Evolutionary conservation across 2,329 filamentous ascomycete genomes (phyloP), one percentile per base, ranked within the genome.

Genomic region (Aspergillus thermomutatus): DNA sequence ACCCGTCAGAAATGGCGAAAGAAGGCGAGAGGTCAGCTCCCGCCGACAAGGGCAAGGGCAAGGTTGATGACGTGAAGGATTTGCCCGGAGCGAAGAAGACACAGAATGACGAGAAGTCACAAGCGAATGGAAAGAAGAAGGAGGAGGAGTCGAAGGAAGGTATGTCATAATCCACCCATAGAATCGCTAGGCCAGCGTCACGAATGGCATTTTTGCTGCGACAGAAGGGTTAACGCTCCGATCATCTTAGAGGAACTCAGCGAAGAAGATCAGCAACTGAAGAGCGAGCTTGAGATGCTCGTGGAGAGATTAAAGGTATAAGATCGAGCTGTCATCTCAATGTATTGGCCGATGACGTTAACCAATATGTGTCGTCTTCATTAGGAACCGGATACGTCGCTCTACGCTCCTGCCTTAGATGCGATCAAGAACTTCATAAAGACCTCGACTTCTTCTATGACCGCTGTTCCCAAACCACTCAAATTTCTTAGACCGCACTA

Each of bases 361-460:
- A 68, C 57, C 40, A 59, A 41, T 62, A 65, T 57, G 50, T 49
- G 48, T 54, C 25, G 31, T 54, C 34, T 34, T 47, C 50, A 53
- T 52, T 69, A 96, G 91, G 94, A 97, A 80, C 83, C 88, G 64
- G 90, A 97, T 78, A 83, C 84, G 64, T 87, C 86, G 57, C 88
- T 97, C 66, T 97, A 97, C 81, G 93, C 92, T 75, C 86, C 92
- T 58, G 90, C 94, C 54, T 82, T 99, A 65, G 92, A 97, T 77
- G 89, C 92, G 65, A 97, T 99, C 86, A 97, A 97, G 82, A 91
- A 88, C 70, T 95, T 91, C 72, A 99, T 99, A 82, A 97, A 97
- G 82, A 99, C 94, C 55, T 96, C 94, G 58, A 99, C 94, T 64
- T 97, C 92, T 58, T 99, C 95, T 48, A 99, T 99, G 94, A 99